These are phyloP conservation scores for Delitschia confertaspora DNA, from an alignment of 495 filamentous ascomycete species.

Conservation along the genomic window DNA sequence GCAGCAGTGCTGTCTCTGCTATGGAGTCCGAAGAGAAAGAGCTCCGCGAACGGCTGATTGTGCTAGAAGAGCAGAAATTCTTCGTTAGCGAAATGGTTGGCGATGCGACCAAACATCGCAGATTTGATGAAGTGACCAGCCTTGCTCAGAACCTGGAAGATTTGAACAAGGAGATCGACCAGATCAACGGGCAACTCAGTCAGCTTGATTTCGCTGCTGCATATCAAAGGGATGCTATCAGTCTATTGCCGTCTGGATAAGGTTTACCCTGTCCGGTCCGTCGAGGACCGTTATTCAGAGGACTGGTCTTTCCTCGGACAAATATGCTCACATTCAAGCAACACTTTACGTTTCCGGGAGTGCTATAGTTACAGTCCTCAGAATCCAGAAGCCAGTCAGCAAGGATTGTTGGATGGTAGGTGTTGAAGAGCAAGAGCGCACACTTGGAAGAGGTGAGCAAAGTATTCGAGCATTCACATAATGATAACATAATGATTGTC, in stretches of 20 bases:
- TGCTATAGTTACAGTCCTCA: too few species aligned
- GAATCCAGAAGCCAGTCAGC: too few species aligned
- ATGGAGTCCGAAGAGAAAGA: conserved; percentile 83
- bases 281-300: too few species aligned
- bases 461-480: too few species aligned
- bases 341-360: too few species aligned
- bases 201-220: conserved; percentile 45
- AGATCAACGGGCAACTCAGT: conserved; percentile 45
- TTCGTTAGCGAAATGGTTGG: conserved; percentile 83
- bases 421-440: too few species aligned
- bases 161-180: conserved; percentile 72
- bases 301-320: too few species aligned
- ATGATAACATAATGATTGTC: too few species aligned
- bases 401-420: too few species aligned
- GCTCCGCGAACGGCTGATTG: conserved; percentile 70
- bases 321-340: too few species aligned
- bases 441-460: too few species aligned
- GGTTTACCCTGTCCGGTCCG: too few species aligned
- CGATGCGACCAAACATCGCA: conserved; percentile 67
- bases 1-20: conserved; percentile 47
- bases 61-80: conserved; percentile 91
- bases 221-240: conserved; percentile 25
- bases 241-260: conserved; percentile 16
- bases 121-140: conserved; percentile 82
- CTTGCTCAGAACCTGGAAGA: conserved; percentile 77